Conservation (phyloP, 352 stramenopile species). For the Globisporangium irregulare region DNA sequence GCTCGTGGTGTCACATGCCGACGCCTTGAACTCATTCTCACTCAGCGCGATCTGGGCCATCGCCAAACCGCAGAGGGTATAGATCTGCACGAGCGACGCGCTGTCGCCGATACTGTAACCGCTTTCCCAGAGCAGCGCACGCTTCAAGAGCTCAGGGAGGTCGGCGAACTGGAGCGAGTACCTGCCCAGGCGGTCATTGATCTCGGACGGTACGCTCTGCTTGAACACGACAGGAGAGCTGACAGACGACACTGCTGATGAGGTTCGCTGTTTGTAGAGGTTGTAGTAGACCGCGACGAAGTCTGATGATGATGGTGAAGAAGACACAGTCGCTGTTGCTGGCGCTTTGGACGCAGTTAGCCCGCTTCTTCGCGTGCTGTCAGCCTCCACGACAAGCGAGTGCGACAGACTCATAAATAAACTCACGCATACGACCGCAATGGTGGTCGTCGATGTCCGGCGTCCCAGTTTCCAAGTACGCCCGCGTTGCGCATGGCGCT, state of each 20-base stretch:
- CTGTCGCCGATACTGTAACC: conserved; percentile 29
- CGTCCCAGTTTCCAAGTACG: no score
- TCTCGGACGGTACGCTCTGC: conserved; percentile 14
- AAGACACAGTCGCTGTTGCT: not conserved
- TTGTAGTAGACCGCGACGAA: conserved; percentile 13
- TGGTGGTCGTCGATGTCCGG: not conserved
- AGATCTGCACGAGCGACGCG: conserved; percentile 28
- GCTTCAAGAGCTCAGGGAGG: conserved; percentile 38
- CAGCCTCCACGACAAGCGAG: not conserved
- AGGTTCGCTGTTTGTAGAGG: not conserved
- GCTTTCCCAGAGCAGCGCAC: conserved; percentile 57
- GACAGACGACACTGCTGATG: not conserved
- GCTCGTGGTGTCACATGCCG: conserved; percentile 14
- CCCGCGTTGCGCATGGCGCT: not conserved
- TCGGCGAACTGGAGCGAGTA: conserved; percentile 18
- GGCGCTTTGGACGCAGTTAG: not conserved
- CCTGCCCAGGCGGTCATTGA: conserved; percentile 11
- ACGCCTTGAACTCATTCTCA: conserved; percentile 21
- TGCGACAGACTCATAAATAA: not conserved
- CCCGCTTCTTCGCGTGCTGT: not conserved
- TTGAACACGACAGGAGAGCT: conserved; percentile 7
- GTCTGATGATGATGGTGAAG: not conserved
- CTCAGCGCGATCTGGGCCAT: conserved; percentile 31
- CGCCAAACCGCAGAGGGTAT: conserved; percentile 22
- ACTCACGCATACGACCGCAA: not conserved